phyloP scores from a whole-genome alignment of 2,329 filamentous ascomycete species.

The Epichloe uncinata region DNA sequence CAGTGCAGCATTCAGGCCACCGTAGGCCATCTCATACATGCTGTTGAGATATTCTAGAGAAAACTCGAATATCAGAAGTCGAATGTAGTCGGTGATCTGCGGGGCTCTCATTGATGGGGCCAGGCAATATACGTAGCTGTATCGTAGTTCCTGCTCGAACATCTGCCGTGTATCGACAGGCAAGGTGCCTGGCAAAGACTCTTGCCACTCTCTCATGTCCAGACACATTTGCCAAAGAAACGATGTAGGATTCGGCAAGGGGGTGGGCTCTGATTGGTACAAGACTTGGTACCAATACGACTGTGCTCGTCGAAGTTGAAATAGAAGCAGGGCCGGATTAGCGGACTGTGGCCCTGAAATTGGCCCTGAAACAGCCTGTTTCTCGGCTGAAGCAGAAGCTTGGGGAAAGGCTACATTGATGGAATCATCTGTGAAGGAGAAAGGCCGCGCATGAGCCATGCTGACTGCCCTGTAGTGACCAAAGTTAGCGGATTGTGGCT shows the following conservation, averaged over 20 bases:
- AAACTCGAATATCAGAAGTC: conserved; percentile 74
- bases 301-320: conserved; percentile 72
- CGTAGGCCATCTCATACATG: conserved; percentile 54
- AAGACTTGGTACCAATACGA: conserved; percentile 84
- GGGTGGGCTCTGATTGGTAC: conserved; percentile 63
- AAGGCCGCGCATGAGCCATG: conserved; percentile 73
- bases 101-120: conserved; percentile 67
- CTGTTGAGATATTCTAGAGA: conserved; percentile 68
- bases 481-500: conserved; percentile 9
- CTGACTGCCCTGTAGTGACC: conserved; percentile 55
- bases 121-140: conserved; percentile 82
- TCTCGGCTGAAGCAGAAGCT: conserved; percentile 27
- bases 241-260: conserved; percentile 53
- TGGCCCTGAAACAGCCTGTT: conserved; percentile 27
- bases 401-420: conserved; percentile 68
- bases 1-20: conserved; percentile 47
- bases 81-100: conserved; percentile 60
- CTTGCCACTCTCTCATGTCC: conserved; percentile 69
- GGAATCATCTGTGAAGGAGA: conserved; percentile 88
- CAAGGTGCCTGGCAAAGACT: conserved; percentile 55
- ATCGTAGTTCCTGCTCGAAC: conserved; percentile 79
- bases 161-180: conserved; percentile 55
- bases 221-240: conserved; percentile 67
- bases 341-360: conserved; percentile 36
- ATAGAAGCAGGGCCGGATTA: conserved; percentile 62